Evolutionary conservation across 2,329 filamentous ascomycete species (phyloP), one percentile per base, ranked within the genome.

Genomic region (Exserohilum rostratum): DNA sequence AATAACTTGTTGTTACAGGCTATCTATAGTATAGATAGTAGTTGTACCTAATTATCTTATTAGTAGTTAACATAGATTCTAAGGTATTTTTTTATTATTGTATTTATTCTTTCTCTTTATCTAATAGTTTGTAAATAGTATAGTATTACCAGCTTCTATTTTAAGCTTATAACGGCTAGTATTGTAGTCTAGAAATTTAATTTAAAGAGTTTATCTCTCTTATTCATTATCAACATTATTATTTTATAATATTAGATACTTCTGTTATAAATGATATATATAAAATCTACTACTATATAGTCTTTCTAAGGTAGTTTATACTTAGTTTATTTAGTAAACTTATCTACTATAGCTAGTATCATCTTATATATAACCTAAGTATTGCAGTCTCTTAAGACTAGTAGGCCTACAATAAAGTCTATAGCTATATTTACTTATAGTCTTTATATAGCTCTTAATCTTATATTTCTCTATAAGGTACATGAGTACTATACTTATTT

Each of bases 41-140:
- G 22, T 42, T 17, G 42, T 35, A 42, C 27, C 22, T 52, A 52
- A 25, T 52, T 52, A 33, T 46, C 17, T 34, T 52, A 27, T 46
- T 46, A 13, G 0, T 22, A 30, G 9, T 42, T 53, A 35, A 1
- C n/a, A 49, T 40, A 27, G 2, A 40, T 40, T 4, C 6, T 4
- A 3, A 39, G n/a, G 17, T 52, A 52, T 20, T 5, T n/a, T 22
- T 52, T 52, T 31, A 52, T 17, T 33, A 17, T 46, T 15, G 10
- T 11, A 37, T 52, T 52, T 44, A 25, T 46, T 27, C 35, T 25
- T 42, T 52, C 18, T 46, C 25, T 52, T 46, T 46, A 42, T 46
- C 27, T 42, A 46, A 46, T 25, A 6, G 13, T 52, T 20, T 52
- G 7, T 42, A 39, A 27, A 18, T 52, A 46, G 12, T 46, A 52